Percentiles rank a stretch among this genome's conserved stretches.
Evolutionary conservation across 139 green algal genomes (phyloP).

Genomic region (Chlamydomonas sp.): DNA sequence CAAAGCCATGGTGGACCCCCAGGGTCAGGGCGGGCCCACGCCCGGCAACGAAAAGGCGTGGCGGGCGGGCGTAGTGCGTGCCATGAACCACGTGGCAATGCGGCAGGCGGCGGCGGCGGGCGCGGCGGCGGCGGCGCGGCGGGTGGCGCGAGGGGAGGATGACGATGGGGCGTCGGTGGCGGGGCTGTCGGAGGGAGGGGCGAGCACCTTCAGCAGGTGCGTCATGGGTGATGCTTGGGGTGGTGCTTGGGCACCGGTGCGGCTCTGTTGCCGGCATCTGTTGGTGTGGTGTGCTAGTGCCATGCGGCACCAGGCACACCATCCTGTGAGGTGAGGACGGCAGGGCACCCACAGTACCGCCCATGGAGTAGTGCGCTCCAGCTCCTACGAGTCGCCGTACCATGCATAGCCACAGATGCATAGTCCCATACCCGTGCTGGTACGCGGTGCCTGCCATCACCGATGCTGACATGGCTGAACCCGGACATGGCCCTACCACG

Average conservation of each 20-base stretch:
- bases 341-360: no score
- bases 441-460: not conserved
- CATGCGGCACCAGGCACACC: no score
- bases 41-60: slow-evolving; percentile 24
- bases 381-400: no score
- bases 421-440: not conserved
- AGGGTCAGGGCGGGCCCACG: not conserved
- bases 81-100: slow-evolving; percentile 17
- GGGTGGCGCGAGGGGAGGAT: not conserved
- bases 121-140: not conserved
- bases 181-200: not conserved
- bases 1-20: not conserved
- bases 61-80: slow-evolving; percentile 12
- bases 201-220: not conserved
- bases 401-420: no score
- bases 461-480: not conserved
- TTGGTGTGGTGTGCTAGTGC: not conserved
- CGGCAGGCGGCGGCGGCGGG: not conserved
- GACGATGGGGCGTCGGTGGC: not conserved
- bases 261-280: not conserved
- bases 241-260: not conserved
- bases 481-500: not conserved
- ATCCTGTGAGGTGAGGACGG: not conserved
- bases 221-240: not conserved
- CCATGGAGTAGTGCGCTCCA: no score